A percentile compares a stretch with the other conserved stretches of the same genome.
These are phyloP conservation scores for Xylariomycetidae sp. DNA, from an alignment of 2,329 filamentous ascomycete genomes.

Conservation along the genomic window DNA sequence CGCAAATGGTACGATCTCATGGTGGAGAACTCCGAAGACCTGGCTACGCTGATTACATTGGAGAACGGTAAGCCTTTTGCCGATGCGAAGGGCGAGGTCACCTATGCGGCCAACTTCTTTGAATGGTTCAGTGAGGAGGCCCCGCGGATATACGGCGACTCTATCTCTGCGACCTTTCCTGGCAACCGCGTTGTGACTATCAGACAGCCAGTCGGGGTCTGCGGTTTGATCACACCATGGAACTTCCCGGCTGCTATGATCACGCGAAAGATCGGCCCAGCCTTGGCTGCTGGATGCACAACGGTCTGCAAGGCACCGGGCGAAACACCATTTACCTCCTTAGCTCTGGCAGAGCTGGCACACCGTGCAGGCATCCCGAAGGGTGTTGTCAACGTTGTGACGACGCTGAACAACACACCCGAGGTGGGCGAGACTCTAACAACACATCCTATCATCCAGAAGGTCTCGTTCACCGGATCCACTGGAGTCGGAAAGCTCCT, in stretches of 20 bases:
- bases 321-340: constrained; percentile 87
- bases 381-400: constrained; percentile 88
- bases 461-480: constrained; percentile 91
- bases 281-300: constrained; percentile 90
- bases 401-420: constrained; percentile 71
- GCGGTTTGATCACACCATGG: constrained; percentile 81
- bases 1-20: constrained; percentile 80
- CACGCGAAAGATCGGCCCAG: constrained; percentile 65
- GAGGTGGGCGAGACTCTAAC: constrained; percentile 75
- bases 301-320: constrained; percentile 87
- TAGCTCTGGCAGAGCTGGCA: constrained; percentile 82
- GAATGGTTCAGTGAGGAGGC: constrained; percentile 83
- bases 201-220: constrained; percentile 81
- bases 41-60: constrained; percentile 80
- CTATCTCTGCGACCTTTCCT: constrained; percentile 64
- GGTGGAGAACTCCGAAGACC: constrained; percentile 71
- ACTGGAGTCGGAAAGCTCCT: constrained; percentile 66
- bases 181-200: constrained; percentile 73
- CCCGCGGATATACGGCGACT: constrained; percentile 67
- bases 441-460: constrained; percentile 71
- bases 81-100: constrained; percentile 68
- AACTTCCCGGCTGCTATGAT: constrained; percentile 82
- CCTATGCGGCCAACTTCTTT: constrained; percentile 70
- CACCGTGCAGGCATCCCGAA: constrained; percentile 83
- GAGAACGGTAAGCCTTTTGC: constrained; percentile 84